Base-by-base conservation (phyloP, 2,329 filamentous ascomycete genomes). In the Fusarium vanettenii region DNA sequence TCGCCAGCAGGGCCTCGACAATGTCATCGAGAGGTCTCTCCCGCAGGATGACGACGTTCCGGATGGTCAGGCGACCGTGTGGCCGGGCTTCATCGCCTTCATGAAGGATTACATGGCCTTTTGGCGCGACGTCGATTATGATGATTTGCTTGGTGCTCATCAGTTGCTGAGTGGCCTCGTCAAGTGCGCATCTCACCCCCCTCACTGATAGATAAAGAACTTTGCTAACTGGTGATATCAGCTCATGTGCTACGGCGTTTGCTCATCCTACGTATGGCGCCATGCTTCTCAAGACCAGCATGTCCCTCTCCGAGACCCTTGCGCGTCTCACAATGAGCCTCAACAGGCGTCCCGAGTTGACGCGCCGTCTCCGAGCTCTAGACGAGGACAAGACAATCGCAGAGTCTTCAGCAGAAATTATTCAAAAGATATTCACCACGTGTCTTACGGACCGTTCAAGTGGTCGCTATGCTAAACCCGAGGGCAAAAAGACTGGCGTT, bases 351-450 rank as follows among this genome's bases (percentile, higher is more conserved):
- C 95, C 95, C 0, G 92, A 97, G 71, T 86, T 98, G 55, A 92
- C 93, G 60, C 89, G 90, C 41, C 89, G 91, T 76, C 85, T 95
- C n/a, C 84, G 84, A 72, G 86, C 89, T 16, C 87, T 87, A 10
- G 92, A 91, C 27, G 91, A 92, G 29, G 91, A 93, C 62, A 90
- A 92, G 80, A 91, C 95, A 2, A 89, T 98, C 45, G 94, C 96
- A 13, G 96, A 98, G 82, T 91, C 92, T 29, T 95, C 95, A 2
- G 95, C 95, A 20, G 96, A 98, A 79, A 93, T 94, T 60, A 93
- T 98, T 69, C 93, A 97, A 71, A 94, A 95, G 80, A 95, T 95
- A 25, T 98, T 98, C 80, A 97, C 94, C 13, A 95, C 94, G 43
- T 98, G 96, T 74, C 85, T 98, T 37, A 95, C 93, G 5, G 95